A percentile compares a stretch with the other conserved stretches of the same genome.
Evolutionary conservation across 768 basidiomycete genomes (phyloP).

Genomic region (Sporobolomyces phaffii): DNA sequence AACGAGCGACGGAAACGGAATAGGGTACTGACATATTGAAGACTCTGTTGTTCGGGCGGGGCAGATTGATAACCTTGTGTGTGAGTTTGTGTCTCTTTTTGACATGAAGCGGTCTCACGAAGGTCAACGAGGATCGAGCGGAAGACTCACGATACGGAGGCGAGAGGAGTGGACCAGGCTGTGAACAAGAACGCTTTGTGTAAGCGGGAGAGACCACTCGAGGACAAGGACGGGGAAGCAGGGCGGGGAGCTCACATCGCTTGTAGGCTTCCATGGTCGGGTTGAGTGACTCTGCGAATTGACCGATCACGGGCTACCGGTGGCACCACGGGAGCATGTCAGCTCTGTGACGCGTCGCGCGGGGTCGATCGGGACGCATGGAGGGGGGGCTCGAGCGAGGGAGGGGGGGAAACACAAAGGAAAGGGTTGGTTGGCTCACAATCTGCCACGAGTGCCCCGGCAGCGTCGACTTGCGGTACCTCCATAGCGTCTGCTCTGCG

Average conservation of each 20-base stretch:
- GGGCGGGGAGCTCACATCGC: constrained; percentile 37
- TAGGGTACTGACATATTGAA: constrained; percentile 78
- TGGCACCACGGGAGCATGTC: constrained; percentile 47
- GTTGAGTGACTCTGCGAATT: constrained; percentile 80
- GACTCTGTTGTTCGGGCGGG: no score
- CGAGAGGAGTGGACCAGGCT: constrained; percentile 86
- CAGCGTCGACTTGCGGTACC: constrained; percentile 78
- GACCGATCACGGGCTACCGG: constrained; percentile 75
- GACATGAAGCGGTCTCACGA: no score
- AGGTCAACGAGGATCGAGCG: no score
- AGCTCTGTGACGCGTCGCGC: not conserved
- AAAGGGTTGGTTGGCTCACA: constrained; percentile 20
- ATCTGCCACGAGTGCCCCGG: constrained; percentile 55
- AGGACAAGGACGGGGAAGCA: no score
- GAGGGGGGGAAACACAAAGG: constrained; percentile 41
- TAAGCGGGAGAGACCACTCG: not conserved
- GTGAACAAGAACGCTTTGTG: constrained; percentile 39
- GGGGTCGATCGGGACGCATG: not conserved
- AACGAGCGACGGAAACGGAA: not conserved
- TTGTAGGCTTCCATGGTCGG: constrained; percentile 89
- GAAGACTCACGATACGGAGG: constrained; percentile 60
- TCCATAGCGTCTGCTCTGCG: constrained; percentile 81
- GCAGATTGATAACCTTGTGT: no score
- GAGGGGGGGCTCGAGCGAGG: not conserved
- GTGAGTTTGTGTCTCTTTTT: no score